phyloP scores from a whole-genome alignment of 371 early-diverging fungal species.

The Neoconidiobolus thromboides region DNA sequence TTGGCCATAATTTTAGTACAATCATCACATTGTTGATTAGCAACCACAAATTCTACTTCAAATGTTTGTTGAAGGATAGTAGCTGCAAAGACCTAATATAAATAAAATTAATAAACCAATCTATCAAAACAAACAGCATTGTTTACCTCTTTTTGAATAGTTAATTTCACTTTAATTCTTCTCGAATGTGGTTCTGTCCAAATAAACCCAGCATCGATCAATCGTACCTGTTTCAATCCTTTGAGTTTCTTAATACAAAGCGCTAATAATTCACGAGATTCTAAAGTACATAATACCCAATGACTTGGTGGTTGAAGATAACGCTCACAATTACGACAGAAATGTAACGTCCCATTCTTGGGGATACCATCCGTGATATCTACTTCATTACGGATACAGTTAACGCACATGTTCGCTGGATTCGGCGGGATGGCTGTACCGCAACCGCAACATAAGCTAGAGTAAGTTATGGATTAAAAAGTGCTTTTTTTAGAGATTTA shows the following conservation, averaged over 20 bases:
- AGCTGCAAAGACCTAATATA: slow-evolving; percentile 57
- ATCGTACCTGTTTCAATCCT: slow-evolving; percentile 75
- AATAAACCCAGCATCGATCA: slow-evolving; percentile 95
- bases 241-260: slow-evolving; percentile 86
- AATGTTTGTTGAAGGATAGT: slow-evolving; percentile 91
- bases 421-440: slow-evolving; percentile 94
- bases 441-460: slow-evolving; percentile 85
- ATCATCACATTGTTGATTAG: slow-evolving; percentile 90
- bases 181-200: slow-evolving; percentile 98
- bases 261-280: slow-evolving; percentile 85
- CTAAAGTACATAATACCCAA: slow-evolving; percentile 82
- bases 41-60: slow-evolving; percentile 88
- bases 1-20: slow-evolving; percentile 96
- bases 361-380: slow-evolving; percentile 97
- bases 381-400: slow-evolving; percentile 90
- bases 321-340: slow-evolving; percentile 92
- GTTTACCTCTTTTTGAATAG: slow-evolving; percentile 86
- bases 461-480: background rate
- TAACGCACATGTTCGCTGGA: slow-evolving; percentile 94
- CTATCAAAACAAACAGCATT: slow-evolving; percentile 7
- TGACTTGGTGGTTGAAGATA: slow-evolving; percentile 90
- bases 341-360: slow-evolving; percentile 82
- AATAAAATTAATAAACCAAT: background rate
- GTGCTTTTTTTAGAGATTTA: background rate
- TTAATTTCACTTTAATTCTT: slow-evolving; percentile 89